A percentile compares a stretch with the other conserved stretches of the same genome.
These are phyloP conservation scores for Plasmodium yoelii DNA, from an alignment of 169 alveolate species.

Conservation along the genomic window DNA sequence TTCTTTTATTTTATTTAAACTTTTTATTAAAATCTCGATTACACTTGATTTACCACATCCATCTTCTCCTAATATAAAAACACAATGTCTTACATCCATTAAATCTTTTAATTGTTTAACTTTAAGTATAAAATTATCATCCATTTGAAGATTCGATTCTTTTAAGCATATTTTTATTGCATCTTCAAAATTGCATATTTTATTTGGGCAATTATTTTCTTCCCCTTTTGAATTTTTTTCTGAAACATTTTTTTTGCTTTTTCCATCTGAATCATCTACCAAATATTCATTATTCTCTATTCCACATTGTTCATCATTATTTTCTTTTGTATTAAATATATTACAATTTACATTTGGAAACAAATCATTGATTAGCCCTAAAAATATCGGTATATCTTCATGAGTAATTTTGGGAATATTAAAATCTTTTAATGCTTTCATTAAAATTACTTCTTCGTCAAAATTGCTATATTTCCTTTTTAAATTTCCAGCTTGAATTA, in stretches of 20 bases:
- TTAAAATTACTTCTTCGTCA: slow-evolving; percentile 94
- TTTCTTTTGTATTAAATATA: slow-evolving; percentile 1
- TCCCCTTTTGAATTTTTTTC: background rate
- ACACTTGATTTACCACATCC: slow-evolving; percentile 97
- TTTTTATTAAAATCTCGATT: slow-evolving; percentile 92
- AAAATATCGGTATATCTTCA: slow-evolving; percentile 94
- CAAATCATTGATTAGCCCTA: slow-evolving; percentile 94
- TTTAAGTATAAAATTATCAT: slow-evolving; percentile 83
- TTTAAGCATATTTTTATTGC: slow-evolving; percentile 47
- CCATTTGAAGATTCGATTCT: slow-evolving; percentile 67
- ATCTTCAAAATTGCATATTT: slow-evolving; percentile 30
- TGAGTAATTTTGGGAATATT: slow-evolving; percentile 94
- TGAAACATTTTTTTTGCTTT: background rate
- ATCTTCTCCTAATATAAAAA: slow-evolving; percentile 96
- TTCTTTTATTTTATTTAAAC: slow-evolving; percentile 88
- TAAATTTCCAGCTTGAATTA: slow-evolving; percentile 96
- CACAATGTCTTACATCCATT: slow-evolving; percentile 96
- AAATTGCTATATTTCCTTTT: slow-evolving; percentile 94
- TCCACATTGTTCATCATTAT: background rate
- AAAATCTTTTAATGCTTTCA: slow-evolving; percentile 97
- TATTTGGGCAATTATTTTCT: background rate
- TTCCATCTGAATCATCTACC: background rate
- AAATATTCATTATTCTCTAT: background rate
- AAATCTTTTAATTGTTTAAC: slow-evolving; percentile 91
- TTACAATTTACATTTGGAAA: slow-evolving; percentile 90